A percentile compares a stretch with the other conserved stretches of the same genome.
These are phyloP conservation scores for Ceratobasidium sp. DNA, from an alignment of 1,284 basidiomycete species.

Conservation along the genomic window DNA sequence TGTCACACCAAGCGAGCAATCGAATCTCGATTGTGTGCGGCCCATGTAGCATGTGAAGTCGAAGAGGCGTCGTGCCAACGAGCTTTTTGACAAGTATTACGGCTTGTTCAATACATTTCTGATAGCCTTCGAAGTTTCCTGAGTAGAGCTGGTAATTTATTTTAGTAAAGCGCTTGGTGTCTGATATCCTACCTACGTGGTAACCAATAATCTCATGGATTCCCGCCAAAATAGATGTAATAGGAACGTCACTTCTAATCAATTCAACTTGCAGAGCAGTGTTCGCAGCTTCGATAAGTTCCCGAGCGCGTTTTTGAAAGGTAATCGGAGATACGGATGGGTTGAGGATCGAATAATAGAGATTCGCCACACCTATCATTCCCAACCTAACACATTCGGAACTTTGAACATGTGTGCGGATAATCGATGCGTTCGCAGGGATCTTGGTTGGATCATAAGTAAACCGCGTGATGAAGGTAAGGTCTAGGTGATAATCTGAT, in stretches of 20 bases:
- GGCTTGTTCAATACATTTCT: conserved; percentile 2
- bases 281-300: conserved; percentile 2
- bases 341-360: background rate
- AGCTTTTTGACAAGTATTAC: conserved; percentile 4
- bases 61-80: background rate
- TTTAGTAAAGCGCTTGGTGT: background rate
- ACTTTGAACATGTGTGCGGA: too few species aligned
- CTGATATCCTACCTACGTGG: background rate
- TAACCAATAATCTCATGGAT: background rate
- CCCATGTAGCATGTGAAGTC: conserved; percentile 6
- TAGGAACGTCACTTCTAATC: background rate
- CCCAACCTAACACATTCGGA: too few species aligned
- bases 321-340: background rate
- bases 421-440: background rate
- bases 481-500: background rate
- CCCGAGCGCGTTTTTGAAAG: background rate
- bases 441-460: conserved; percentile 3
- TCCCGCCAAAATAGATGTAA: conserved; percentile 1
- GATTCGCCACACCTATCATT: conserved; percentile 1
- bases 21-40: conserved; percentile 12
- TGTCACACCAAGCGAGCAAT: conserved; percentile 16
- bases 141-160: conserved; percentile 1
- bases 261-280: background rate
- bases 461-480: background rate
- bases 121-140: conserved; percentile 1